Evolutionary conservation across 148 eudicot genomes (phyloP), one percentile per base, ranked within the genome.

Genomic region (Pharnaceum exiguum): DNA sequence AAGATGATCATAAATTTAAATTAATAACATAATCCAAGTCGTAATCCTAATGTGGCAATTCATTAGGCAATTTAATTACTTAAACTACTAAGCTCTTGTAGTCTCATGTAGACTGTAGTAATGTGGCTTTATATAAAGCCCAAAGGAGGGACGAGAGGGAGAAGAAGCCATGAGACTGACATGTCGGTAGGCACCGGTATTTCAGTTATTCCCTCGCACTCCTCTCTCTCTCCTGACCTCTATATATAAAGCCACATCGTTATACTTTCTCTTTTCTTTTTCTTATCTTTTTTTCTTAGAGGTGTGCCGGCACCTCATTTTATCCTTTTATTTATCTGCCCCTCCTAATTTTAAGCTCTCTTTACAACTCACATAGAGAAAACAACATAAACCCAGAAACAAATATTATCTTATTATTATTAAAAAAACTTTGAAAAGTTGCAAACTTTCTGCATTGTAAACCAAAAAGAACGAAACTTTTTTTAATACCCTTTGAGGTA

Each of bases 161-260:
- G n/a, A n/a, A n/a, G n/a, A n/a, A n/a, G n/a, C n/a, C n/a, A n/a
- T n/a, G n/a, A n/a, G n/a, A n/a, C n/a, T n/a, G n/a, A 66, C 19
- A 45, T 55, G 51, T 60, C 44, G 62, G 71, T 60, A n/a, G n/a
- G n/a, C n/a, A 60, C 75, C 67, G 71, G 66, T 73, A 68, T 40
- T 68, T 68, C 69, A 52, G 78, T 74, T 74, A 64, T 54, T 39
- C 19, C 36, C 27, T 5, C n/a, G 23, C 19, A 22, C 5, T 1
- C 18, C 16, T 2, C 2, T 28, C 35, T 27, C 26, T 6, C n/a
- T 15, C 45, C 30, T 28, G 25, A 17, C 1, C 35, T 12, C 2
- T 13, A n/a, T n/a, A n/a, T n/a, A n/a, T n/a, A n/a, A n/a, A n/a
- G n/a, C n/a, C n/a, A n/a, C n/a, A n/a, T n/a, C n/a, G n/a, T n/a